Evolutionary conservation across 352 stramenopile genomes (phyloP).

Genomic region (Globisporangium rhizosaccharum): DNA sequence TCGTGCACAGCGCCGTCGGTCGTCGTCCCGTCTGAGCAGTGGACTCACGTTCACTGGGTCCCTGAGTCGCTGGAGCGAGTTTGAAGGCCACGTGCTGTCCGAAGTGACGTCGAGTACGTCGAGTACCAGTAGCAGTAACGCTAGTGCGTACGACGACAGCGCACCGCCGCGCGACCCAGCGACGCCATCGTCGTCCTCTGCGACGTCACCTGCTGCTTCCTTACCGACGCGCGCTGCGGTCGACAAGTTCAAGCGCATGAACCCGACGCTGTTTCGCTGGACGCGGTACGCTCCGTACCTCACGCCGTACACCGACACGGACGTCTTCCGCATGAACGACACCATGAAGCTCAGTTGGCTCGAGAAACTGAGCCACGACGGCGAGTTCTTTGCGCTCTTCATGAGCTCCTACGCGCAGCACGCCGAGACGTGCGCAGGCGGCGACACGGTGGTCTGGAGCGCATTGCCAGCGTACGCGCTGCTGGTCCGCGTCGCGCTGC

Average conservation of each 20-base stretch:
- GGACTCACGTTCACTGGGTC: conserved; percentile 49
- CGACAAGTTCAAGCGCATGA: conserved; percentile 43
- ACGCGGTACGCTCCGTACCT: conserved; percentile 53
- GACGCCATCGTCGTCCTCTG: too few species aligned
- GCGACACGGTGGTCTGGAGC: conserved; percentile 37
- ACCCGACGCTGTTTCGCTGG: conserved; percentile 64
- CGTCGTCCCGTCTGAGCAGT: conserved; percentile 40
- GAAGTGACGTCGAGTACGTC: conserved; percentile 21
- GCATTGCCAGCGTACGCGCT: conserved; percentile 56
- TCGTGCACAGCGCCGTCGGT: conserved; percentile 18
- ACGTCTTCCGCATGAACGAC: conserved; percentile 55
- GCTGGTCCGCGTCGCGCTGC: conserved; percentile 47
- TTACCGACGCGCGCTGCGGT: conserved; percentile 13
- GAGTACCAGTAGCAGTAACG: conserved; percentile 19
- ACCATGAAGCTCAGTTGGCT: conserved; percentile 36
- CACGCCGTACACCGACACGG: conserved; percentile 36
- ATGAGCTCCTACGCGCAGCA: conserved; percentile 56
- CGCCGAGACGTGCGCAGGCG: conserved; percentile 31
- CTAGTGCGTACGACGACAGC: background rate
- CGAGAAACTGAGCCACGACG: conserved; percentile 50
- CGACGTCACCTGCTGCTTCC: too few species aligned
- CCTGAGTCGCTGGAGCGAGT: conserved; percentile 54
- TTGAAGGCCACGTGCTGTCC: conserved; percentile 33
- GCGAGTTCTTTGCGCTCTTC: conserved; percentile 72
- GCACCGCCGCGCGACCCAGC: too few species aligned